Conservation (phyloP, 331 rosid species). For the Erythrophleum ivorense region DNA sequence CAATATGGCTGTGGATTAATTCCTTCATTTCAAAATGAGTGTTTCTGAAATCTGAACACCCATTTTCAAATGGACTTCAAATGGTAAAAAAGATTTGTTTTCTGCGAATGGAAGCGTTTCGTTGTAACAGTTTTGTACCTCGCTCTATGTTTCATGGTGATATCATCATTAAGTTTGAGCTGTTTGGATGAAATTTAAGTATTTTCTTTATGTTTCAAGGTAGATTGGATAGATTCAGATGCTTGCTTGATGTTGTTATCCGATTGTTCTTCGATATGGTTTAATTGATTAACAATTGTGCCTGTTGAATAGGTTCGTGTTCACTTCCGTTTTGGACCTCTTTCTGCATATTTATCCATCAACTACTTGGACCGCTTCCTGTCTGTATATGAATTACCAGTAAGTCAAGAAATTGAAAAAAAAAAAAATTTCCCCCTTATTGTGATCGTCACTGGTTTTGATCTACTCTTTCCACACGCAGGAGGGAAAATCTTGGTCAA, state of each 20-base stretch:
- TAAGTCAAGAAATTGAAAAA: constrained; percentile 61
- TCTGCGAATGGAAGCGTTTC: constrained; percentile 1
- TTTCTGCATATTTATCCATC: constrained; percentile 73
- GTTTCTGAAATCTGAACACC: constrained; percentile 30
- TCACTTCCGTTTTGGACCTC: constrained; percentile 86
- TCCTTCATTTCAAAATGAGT: background rate
- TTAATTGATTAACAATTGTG: background rate
- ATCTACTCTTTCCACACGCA: constrained; percentile 43
- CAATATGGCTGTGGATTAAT: background rate
- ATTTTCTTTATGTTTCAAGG: constrained; percentile 15
- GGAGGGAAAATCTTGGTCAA: constrained; percentile 89
- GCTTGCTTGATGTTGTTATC: constrained; percentile 19
- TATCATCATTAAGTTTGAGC: constrained; percentile 6
- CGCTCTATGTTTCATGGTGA: constrained; percentile 33
- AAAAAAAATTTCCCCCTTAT: background rate
- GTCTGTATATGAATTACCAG: constrained; percentile 84
- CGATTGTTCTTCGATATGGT: constrained; percentile 27
- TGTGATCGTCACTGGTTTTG: constrained; percentile 33
- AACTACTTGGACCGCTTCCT: constrained; percentile 96
- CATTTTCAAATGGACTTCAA: constrained; percentile 29
- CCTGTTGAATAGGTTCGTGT: constrained; percentile 64
- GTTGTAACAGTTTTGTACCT: background rate
- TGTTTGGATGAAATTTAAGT: constrained; percentile 20
- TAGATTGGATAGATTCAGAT: constrained; percentile 26
- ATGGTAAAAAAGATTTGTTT: background rate